A percentile compares a stretch with the other conserved stretches of the same genome.
These are phyloP conservation scores for Pseudophaeomoniella oleicola DNA, from an alignment of 2,329 filamentous ascomycete genomes.

Conservation along the genomic window DNA sequence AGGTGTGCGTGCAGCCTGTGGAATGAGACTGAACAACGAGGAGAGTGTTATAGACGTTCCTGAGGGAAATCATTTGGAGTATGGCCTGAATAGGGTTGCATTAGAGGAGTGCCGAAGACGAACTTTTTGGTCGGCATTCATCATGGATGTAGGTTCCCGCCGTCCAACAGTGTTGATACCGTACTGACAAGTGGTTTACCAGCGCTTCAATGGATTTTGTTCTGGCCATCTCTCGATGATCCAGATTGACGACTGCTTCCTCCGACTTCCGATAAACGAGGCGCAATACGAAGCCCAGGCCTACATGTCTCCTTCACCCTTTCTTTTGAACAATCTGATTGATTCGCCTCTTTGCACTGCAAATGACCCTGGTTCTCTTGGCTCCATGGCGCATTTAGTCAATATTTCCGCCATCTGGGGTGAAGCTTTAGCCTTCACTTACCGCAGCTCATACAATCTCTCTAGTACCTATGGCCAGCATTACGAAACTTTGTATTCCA, in stretches of 20 bases:
- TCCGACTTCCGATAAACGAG: constrained; percentile 49
- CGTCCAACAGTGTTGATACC: constrained; percentile 8
- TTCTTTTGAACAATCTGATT: constrained; percentile 42
- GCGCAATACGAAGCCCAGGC: constrained; percentile 47
- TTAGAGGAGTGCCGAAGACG: constrained; percentile 53
- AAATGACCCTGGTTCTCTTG: constrained; percentile 24
- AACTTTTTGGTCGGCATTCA: constrained; percentile 58
- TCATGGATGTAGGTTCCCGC: constrained; percentile 46
- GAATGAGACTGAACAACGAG: constrained; percentile 51
- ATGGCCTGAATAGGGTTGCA: constrained; percentile 41
- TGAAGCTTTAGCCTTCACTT: constrained; percentile 46
- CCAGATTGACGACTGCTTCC: constrained; percentile 49
- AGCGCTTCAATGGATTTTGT: constrained; percentile 47
- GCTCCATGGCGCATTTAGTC: constrained; percentile 46
- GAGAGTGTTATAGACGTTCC: constrained; percentile 31
- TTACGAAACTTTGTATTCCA: constrained; percentile 38
- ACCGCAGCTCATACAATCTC: constrained; percentile 33
- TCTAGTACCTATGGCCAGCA: constrained; percentile 26
- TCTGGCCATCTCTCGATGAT: constrained; percentile 40
- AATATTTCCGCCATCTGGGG: constrained; percentile 52
- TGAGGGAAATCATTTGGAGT: constrained; percentile 35
- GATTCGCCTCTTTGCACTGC: constrained; percentile 18
- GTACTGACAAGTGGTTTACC: constrained; percentile 8
- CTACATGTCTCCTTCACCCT: constrained; percentile 39
- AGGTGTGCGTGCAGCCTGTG: constrained; percentile 45